phyloP scores from a whole-genome alignment of 2,329 filamentous ascomycete genomes.

The Rhytidhysteron rufulum region DNA sequence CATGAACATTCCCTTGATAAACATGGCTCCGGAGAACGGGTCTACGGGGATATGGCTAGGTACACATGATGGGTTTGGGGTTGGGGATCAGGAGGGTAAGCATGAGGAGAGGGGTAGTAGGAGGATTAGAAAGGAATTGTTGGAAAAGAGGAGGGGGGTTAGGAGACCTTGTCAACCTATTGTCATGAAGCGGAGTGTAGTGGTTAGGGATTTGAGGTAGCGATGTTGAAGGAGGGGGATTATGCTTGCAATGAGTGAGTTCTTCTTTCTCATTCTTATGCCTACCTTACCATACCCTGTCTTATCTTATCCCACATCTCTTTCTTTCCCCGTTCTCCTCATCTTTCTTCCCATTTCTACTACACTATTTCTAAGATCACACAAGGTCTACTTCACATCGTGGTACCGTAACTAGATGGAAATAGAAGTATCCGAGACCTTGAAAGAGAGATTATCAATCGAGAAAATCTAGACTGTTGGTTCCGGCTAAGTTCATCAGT shows the following conservation, averaged over 20 bases:
- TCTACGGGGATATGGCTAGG: constrained; percentile 60
- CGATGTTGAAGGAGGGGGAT: constrained; percentile 63
- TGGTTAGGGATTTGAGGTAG: constrained; percentile 57
- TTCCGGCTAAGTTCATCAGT: constrained; percentile 49
- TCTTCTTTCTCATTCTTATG: constrained; percentile 1
- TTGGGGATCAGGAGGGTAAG: constrained; percentile 45
- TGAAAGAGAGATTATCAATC: constrained; percentile 44
- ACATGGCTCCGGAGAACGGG: constrained; percentile 51
- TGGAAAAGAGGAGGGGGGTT: constrained; percentile 36
- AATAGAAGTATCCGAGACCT: constrained; percentile 51
- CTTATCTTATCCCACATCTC: background rate
- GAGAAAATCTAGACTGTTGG: constrained; percentile 42
- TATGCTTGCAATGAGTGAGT: constrained; percentile 21
- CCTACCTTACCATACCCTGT: no score
- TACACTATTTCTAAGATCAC: no score
- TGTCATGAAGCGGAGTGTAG: constrained; percentile 53
- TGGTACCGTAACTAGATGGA: constrained; percentile 59
- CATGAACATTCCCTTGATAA: constrained; percentile 51
- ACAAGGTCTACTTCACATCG: constrained; percentile 50
- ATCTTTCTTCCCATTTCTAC: no score
- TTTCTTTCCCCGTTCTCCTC: background rate
- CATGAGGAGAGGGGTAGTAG: constrained; percentile 53
- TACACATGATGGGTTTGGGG: constrained; percentile 41
- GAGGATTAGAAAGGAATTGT: constrained; percentile 41
- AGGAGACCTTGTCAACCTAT: constrained; percentile 49